A percentile compares a stretch with the other conserved stretches of the same genome.
phyloP scores from a whole-genome alignment of 106 monocot genomes.

The Cymbidium sinense region DNA sequence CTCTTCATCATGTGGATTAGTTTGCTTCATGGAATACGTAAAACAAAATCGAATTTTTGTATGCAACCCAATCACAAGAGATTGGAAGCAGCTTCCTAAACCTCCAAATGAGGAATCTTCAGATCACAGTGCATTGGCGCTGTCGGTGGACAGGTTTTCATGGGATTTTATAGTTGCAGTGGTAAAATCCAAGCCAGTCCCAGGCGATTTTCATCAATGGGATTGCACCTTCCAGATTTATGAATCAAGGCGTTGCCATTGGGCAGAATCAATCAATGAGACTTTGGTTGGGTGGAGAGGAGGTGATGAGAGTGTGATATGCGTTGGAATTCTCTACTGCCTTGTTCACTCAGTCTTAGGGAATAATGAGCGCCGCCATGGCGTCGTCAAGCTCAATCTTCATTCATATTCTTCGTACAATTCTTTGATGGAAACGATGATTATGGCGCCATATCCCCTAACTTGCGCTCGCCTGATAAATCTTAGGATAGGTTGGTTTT shows the following conservation, averaged over 20 bases:
- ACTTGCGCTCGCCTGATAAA: conserved; percentile 88
- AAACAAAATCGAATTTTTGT: conserved; percentile 49
- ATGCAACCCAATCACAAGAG: conserved; percentile 74
- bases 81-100: conserved; percentile 45
- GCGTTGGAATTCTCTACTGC: conserved; percentile 62
- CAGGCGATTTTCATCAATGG: conserved; percentile 67
- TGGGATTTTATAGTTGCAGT: conserved; percentile 41
- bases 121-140: conserved; percentile 65
- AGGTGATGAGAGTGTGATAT: conserved; percentile 82
- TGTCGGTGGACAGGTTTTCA: conserved; percentile 37
- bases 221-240: conserved; percentile 65
- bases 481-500: conserved; percentile 57
- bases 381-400: conserved; percentile 58
- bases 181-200: conserved; percentile 54
- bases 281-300: conserved; percentile 77
- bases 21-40: conserved; percentile 86
- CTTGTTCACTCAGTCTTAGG: conserved; percentile 57
- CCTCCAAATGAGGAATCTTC: conserved; percentile 43
- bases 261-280: conserved; percentile 50
- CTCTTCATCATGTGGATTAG: conserved; percentile 68
- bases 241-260: conserved; percentile 32
- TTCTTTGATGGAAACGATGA: conserved; percentile 29
- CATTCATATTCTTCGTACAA: not conserved
- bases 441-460: conserved; percentile 55
- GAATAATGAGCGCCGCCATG: conserved; percentile 43